Base-by-base conservation (phyloP, 2,329 filamentous ascomycete species). In the Cryphonectria japonica region DNA sequence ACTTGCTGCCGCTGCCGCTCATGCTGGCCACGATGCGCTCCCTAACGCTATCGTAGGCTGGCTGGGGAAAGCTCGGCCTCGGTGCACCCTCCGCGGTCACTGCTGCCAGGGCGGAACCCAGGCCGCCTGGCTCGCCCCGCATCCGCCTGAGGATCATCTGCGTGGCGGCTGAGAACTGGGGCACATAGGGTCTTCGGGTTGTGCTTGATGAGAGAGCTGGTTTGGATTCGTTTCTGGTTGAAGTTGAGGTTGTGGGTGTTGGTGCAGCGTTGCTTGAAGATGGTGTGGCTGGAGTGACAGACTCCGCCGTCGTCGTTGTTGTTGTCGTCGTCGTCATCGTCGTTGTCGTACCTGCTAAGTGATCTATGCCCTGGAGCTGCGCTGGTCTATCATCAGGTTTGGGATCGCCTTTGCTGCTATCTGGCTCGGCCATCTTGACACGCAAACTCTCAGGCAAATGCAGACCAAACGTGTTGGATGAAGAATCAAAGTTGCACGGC, bases 181-280 rank as follows among this genome's bases (percentile, higher is more conserved):
- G 72, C 1, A 69, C 67, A 11, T 73, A 73, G n/a, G 68, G 68
- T 9, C 75, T 94, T 77, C 88, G 92, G 75, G 82, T 95, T 73
- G 86, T 92, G 74, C 87, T 89, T 76, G 91, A 91, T 78, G 93
- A 94, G 77, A 90, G 92, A 76, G 92, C 92, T 19, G 43, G 54
- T 32, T 19, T 73, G 63, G 67, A 57, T n/a, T 13, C 69, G 65
- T 69, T 62, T 50, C 41, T 34, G 59, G 37, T 46, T 13, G 29
- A 37, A 11, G 57, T 50, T 1, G 66, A 60, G 63, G 43, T 16
- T 29, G 59, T 11, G 26, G 22, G 39, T n/a, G 63, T 13, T 54
- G 57, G 46, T 34, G 62, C 19, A 64, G 57, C 41, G 50, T 29
- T 39, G 72, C 61, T 26, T 46, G 64, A n/a, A 32, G 64, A 19